Evolutionary conservation across 2,329 filamentous ascomycete genomes (phyloP).

Genomic region (Salinomyces thailandicus): DNA sequence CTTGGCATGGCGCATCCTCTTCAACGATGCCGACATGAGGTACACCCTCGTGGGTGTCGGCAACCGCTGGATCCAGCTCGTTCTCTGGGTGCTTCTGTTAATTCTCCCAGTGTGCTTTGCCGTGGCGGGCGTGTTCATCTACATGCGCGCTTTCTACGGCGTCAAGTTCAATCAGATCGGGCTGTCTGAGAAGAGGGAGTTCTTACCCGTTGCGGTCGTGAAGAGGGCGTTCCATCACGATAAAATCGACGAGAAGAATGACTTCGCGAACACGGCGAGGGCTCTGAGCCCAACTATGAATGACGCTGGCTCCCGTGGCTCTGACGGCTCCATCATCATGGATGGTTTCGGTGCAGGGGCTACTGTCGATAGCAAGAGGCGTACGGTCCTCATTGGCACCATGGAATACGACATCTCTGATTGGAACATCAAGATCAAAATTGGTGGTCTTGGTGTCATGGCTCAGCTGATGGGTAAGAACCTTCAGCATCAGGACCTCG

Average conservation of each 20-base stretch:
- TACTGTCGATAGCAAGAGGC: constrained; percentile 20
- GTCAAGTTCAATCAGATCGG: constrained; percentile 54
- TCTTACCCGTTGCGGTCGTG: constrained; percentile 21
- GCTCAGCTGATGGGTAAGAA: constrained; percentile 58
- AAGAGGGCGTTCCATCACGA: constrained; percentile 15
- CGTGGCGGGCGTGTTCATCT: constrained; percentile 42
- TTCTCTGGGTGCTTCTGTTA: constrained; percentile 45
- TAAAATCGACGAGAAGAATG: constrained; percentile 17
- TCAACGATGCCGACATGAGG: constrained; percentile 45
- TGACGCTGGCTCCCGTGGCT: constrained; percentile 1
- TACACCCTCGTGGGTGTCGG: constrained; percentile 46
- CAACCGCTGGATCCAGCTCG: constrained; percentile 43
- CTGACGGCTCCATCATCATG: constrained; percentile 13
- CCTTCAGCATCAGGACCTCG: constrained; percentile 52
- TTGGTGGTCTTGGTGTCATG: constrained; percentile 60
- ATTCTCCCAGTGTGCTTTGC: constrained; percentile 44
- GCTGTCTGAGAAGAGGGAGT: constrained; percentile 39
- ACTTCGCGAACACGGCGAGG: constrained; percentile 6
- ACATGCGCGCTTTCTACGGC: constrained; percentile 52
- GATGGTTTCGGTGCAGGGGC: constrained; percentile 16
- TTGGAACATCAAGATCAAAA: constrained; percentile 61
- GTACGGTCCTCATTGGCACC: constrained; percentile 56
- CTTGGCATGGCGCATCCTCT: constrained; percentile 44
- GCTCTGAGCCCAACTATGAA: constrained; percentile 8
- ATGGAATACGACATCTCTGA: constrained; percentile 66